phyloP scores from a whole-genome alignment of 2,329 filamentous ascomycete genomes.

The Clonostachys byssicola region DNA sequence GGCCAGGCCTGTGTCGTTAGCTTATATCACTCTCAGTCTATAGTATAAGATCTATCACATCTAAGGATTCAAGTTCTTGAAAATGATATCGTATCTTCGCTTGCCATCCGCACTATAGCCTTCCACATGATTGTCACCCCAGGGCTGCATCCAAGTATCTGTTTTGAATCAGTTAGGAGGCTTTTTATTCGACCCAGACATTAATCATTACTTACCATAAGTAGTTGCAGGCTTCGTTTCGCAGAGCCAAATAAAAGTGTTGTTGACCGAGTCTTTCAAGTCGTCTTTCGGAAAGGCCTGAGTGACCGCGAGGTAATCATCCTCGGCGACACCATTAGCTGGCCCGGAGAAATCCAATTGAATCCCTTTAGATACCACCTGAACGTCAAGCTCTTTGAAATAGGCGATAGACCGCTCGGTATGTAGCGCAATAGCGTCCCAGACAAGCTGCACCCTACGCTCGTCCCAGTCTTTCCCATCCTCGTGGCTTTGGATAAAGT shows the following conservation, averaged over 20 bases:
- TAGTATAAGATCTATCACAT: no score
- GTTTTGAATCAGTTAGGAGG: neutral
- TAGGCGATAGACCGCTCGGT: conserved; percentile 25
- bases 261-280: conserved; percentile 24
- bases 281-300: conserved; percentile 25
- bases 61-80: no score
- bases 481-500: conserved; percentile 22
- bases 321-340: conserved; percentile 16
- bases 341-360: conserved; percentile 6
- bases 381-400: conserved; percentile 36
- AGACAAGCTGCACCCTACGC: conserved; percentile 29
- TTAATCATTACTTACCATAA: conserved; percentile 13
- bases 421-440: conserved; percentile 24
- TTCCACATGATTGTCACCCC: conserved; percentile 5
- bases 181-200: neutral
- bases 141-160: conserved; percentile 11
- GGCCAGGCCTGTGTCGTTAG: no score
- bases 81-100: neutral
- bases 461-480: conserved; percentile 26
- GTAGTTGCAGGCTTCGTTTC: conserved; percentile 31
- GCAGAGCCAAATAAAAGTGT: conserved; percentile 31
- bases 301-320: conserved; percentile 23
- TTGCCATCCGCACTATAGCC: neutral
- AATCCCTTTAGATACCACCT: neutral
- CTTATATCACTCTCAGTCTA: no score